These are phyloP conservation scores for Sistotremastrum suecicum DNA, from an alignment of 768 basidiomycete genomes.

Conservation along the genomic window DNA sequence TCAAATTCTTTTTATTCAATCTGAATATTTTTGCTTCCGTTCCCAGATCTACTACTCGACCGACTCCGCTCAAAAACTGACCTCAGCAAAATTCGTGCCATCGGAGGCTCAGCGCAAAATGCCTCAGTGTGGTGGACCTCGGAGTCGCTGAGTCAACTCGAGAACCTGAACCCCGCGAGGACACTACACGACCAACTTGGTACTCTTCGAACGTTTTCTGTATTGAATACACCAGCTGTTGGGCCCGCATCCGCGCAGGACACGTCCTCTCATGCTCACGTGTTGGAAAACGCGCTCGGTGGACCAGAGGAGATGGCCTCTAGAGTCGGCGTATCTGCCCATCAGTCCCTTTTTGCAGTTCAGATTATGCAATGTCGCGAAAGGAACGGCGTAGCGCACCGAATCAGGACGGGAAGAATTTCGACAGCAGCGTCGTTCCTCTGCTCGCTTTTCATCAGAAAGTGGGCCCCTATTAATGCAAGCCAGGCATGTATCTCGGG, in stretches of 20 bases:
- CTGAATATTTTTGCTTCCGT: slow-evolving; percentile 20
- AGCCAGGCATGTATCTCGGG: slow-evolving; percentile 69
- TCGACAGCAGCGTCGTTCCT: slow-evolving; percentile 69
- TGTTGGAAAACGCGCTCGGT: slow-evolving; percentile 61
- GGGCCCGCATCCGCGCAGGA: slow-evolving; percentile 35
- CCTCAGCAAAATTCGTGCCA: slow-evolving; percentile 52
- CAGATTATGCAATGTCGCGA: slow-evolving; percentile 71
- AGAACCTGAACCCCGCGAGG: slow-evolving; percentile 56
- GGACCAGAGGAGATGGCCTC: slow-evolving; percentile 66
- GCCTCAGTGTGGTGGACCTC: slow-evolving; percentile 84
- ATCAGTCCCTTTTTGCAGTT: slow-evolving; percentile 56
- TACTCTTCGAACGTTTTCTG: slow-evolving; percentile 45
- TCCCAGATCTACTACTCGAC: slow-evolving; percentile 59
- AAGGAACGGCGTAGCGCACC: slow-evolving; percentile 62
- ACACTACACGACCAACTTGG: slow-evolving; percentile 53
- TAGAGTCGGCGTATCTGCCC: slow-evolving; percentile 61
- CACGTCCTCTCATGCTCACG: slow-evolving; percentile 67
- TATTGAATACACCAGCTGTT: slow-evolving; percentile 53
- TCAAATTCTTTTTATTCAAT: slow-evolving; percentile 16
- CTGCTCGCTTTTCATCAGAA: slow-evolving; percentile 54
- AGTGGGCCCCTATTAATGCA: slow-evolving; percentile 59
- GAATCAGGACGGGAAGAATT: slow-evolving; percentile 62
- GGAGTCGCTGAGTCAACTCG: slow-evolving; percentile 56
- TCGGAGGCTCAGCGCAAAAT: slow-evolving; percentile 69
- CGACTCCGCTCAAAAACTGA: slow-evolving; percentile 61